Evolutionary conservation across 2,329 filamentous ascomycete species (phyloP).

Genomic region (Claviceps spartinae): DNA sequence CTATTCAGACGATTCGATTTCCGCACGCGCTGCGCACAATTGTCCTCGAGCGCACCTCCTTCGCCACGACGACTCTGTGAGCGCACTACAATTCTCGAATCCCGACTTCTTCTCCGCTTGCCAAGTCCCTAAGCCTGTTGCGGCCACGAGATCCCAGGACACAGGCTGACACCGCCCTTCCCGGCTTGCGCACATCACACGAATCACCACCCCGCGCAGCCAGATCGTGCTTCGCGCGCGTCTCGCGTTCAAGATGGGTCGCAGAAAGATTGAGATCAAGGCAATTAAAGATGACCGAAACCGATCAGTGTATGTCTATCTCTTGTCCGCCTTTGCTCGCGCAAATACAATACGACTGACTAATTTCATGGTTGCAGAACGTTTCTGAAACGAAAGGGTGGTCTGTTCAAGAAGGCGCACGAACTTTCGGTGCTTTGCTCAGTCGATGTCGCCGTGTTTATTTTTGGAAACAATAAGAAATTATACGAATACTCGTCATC

Average conservation of each 20-base stretch:
- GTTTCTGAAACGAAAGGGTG: conserved; percentile 96
- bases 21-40: neutral
- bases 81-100: neutral
- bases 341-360: neutral
- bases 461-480: conserved; percentile 98
- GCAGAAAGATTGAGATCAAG: conserved; percentile 99
- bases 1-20: neutral
- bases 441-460: conserved; percentile 96
- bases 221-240: conserved; percentile 5
- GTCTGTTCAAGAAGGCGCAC: conserved; percentile 98
- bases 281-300: conserved; percentile 98
- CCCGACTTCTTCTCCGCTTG: neutral
- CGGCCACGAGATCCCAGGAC: neutral
- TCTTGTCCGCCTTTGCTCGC: neutral
- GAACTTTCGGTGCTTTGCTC: conserved; percentile 96
- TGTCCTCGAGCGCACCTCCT: neutral
- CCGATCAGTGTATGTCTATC: conserved; percentile 78
- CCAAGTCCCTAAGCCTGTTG: neutral
- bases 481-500: conserved; percentile 93
- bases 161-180: neutral
- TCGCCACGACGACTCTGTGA: neutral
- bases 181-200: neutral
- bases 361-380: conserved; percentile 43
- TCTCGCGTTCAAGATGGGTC: conserved; percentile 53
- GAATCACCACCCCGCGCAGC: conserved; percentile 5